Conservation (phyloP, 192 early-diverging fungal species). For the Rhizophagus clarus region DNA sequence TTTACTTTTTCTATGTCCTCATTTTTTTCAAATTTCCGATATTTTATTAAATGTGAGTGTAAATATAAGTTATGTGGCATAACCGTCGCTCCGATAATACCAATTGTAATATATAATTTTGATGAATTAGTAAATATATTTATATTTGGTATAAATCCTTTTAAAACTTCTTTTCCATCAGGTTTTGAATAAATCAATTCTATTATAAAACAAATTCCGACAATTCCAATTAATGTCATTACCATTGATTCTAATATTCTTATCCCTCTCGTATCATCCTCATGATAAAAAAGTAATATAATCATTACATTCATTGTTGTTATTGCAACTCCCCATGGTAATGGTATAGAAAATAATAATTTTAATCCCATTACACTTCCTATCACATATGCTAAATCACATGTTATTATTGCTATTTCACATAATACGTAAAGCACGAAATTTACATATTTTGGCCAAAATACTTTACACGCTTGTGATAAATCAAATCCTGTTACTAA, state of each 20-base stretch:
- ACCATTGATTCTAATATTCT: conserved; percentile 70
- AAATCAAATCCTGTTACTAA: conserved; percentile 76
- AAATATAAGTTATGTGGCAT: conserved; percentile 89
- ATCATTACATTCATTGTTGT: conserved; percentile 75
- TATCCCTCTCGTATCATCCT: conserved; percentile 49
- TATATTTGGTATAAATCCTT: conserved; percentile 62
- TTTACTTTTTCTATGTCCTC: conserved; percentile 35
- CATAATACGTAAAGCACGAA: conserved; percentile 73
- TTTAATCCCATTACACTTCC: conserved; percentile 83
- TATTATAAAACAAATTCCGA: conserved; percentile 68
- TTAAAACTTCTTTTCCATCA: conserved; percentile 58
- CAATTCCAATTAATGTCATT: conserved; percentile 59
- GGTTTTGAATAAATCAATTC: conserved; percentile 64
- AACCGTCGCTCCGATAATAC: conserved; percentile 84
- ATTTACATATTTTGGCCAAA: conserved; percentile 61
- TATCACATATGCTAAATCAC: conserved; percentile 84
- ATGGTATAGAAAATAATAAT: conserved; percentile 69
- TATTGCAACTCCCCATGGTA: conserved; percentile 73
- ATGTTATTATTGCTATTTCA: conserved; percentile 80
- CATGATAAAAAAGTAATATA: conserved; percentile 61
- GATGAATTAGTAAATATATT: conserved; percentile 58
- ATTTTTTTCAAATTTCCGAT: conserved; percentile 29
- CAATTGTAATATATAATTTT: conserved; percentile 73
- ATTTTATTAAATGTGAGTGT: conserved; percentile 71
- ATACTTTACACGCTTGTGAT: conserved; percentile 66